phyloP scores from a whole-genome alignment of 2,329 filamentous ascomycete species.

The Sclerotinia sclerotiorum region DNA sequence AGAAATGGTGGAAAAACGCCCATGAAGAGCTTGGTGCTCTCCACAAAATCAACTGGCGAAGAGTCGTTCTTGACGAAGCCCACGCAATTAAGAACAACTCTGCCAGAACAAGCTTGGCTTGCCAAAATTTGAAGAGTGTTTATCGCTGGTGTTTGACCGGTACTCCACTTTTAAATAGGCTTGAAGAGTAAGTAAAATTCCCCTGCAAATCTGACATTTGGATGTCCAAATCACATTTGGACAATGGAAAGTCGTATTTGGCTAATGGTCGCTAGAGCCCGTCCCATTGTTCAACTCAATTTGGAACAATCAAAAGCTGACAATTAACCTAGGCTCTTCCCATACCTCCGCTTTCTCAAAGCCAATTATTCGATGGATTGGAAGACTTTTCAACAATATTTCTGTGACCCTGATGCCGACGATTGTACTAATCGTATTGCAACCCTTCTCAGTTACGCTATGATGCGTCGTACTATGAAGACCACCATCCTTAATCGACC shows the following conservation, averaged over 20 bases:
- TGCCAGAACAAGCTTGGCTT: constrained; percentile 46
- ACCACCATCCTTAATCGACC: constrained; percentile 54
- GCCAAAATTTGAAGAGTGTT: constrained; percentile 40
- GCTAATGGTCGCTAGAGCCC: neutral
- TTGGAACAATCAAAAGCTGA: constrained; percentile 18
- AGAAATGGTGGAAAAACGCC: constrained; percentile 42
- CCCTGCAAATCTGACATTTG: neutral
- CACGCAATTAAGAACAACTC: constrained; percentile 55
- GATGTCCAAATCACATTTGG: neutral
- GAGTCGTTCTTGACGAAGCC: constrained; percentile 58
- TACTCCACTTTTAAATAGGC: constrained; percentile 36
- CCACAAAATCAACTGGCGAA: constrained; percentile 47
- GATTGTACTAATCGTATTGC: constrained; percentile 32
- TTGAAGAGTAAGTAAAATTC: constrained; percentile 36
- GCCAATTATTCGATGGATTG: constrained; percentile 36
- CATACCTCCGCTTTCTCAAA: constrained; percentile 40
- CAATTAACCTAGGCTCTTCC: constrained; percentile 34
- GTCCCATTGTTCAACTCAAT: neutral
- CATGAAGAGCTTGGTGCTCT: constrained; percentile 42
- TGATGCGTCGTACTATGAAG: constrained; percentile 56
- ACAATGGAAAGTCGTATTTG: neutral
- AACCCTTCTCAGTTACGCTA: constrained; percentile 42
- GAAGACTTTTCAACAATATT: constrained; percentile 36
- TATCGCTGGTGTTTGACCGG: constrained; percentile 41
- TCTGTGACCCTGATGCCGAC: constrained; percentile 35